phyloP scores from a whole-genome alignment of 78 protist species.

The Dictyostelium citrinum region DNA sequence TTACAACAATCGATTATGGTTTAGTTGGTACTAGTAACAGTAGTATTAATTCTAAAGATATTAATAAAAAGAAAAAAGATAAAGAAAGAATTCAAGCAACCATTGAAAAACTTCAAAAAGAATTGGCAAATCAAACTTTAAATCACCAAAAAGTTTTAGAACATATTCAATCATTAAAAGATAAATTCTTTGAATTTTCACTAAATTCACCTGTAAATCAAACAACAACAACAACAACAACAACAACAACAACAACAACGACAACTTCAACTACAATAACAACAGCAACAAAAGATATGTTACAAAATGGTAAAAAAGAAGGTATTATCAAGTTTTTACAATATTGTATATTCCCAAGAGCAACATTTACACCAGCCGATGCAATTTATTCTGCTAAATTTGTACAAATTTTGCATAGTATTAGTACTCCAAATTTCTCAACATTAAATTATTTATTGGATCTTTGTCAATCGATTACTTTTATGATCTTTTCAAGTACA shows the following conservation, averaged over 20 bases:
- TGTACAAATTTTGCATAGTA: conserved; percentile 3
- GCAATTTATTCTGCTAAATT: conserved; percentile 71
- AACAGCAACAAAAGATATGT: background rate
- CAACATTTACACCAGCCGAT: conserved; percentile 60
- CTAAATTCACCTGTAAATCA: background rate
- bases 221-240: background rate
- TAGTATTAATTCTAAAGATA: background rate
- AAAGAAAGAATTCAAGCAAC: background rate
- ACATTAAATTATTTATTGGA: conserved; percentile 13
- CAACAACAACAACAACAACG: background rate
- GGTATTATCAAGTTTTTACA: conserved; percentile 41
- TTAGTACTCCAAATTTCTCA: conserved; percentile 31
- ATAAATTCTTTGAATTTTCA: conserved; percentile 2
- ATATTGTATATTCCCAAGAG: conserved; percentile 72
- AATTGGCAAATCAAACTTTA: background rate
- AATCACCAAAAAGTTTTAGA: conserved; percentile 47
- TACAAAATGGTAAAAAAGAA: background rate
- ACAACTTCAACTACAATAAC: background rate
- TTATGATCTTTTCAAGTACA: conserved; percentile 24
- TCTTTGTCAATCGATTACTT: background rate
- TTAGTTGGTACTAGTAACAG: background rate
- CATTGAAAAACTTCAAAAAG: conserved; percentile 9
- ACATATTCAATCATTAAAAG: background rate
- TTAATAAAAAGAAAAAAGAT: conserved; percentile 5
- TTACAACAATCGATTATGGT: background rate